Evolutionary conservation across 345 rosid species (phyloP).

Genomic region (Anacardium occidentale): DNA sequence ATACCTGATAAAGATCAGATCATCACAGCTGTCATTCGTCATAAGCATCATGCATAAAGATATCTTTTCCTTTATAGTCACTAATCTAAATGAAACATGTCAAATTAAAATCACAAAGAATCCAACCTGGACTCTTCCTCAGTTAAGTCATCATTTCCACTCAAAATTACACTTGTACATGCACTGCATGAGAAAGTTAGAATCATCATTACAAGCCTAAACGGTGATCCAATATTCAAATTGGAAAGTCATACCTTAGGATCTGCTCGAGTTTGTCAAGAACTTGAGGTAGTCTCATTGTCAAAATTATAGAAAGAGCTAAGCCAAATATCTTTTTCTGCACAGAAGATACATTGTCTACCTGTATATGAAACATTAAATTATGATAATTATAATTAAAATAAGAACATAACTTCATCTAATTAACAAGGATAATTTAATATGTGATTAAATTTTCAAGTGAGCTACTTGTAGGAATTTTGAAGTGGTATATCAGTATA

Average conservation of each 20-base stretch:
- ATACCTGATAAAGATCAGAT: conserved; percentile 56
- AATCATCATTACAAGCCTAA: conserved; percentile 4
- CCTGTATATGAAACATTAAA: conserved; percentile 45
- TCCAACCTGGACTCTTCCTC: conserved; percentile 87
- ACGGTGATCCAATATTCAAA: background rate
- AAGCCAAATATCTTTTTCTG: conserved; percentile 79
- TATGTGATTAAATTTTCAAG: no score
- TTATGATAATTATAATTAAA: background rate
- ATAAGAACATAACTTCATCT: conserved; percentile 4
- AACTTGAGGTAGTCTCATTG: conserved; percentile 89
- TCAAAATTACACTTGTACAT: conserved; percentile 84
- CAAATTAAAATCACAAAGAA: background rate
- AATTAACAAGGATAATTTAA: no score
- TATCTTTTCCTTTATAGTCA: no score
- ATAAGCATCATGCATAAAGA: background rate
- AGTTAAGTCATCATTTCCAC: conserved; percentile 57
- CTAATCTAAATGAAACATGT: background rate
- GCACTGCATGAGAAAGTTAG: conserved; percentile 44
- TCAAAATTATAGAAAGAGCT: conserved; percentile 85
- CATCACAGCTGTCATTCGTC: conserved; percentile 56
- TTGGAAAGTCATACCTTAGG: conserved; percentile 51
- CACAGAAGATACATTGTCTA: conserved; percentile 64
- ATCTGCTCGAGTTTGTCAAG: conserved; percentile 90
- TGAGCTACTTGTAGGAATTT: background rate
- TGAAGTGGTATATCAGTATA: background rate